A percentile compares a stretch with the other conserved stretches of the same genome.
Conservation (phyloP, 371 early-diverging fungal genomes). For the Apophysomyces trapeziformis region DNA sequence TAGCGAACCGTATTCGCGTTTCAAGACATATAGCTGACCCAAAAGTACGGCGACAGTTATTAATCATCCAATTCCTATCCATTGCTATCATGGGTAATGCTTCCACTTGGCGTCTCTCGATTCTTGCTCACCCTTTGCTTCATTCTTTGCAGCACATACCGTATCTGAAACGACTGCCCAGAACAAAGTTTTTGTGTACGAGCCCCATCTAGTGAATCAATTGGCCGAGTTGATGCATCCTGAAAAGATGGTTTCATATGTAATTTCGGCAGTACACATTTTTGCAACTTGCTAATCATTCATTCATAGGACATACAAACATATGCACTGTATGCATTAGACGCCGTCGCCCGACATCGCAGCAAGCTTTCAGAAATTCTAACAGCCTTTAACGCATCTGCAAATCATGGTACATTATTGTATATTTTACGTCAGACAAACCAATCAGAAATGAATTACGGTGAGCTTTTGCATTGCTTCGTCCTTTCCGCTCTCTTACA, state of each 20-base stretch:
- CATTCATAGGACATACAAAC: conserved; percentile 69
- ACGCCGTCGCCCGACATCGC: conserved; percentile 81
- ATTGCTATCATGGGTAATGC: conserved; percentile 72
- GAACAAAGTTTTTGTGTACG: conserved; percentile 79
- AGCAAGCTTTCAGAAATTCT: conserved; percentile 79
- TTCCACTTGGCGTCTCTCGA: not conserved
- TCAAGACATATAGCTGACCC: conserved; percentile 64
- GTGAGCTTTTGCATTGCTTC: not conserved
- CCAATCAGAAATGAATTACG: conserved; percentile 16
- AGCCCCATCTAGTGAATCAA: conserved; percentile 81
- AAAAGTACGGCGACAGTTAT: conserved; percentile 54
- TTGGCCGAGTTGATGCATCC: conserved; percentile 80
- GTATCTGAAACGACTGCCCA: conserved; percentile 73
- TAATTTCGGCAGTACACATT: conserved; percentile 17
- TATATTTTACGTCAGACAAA: conserved; percentile 76
- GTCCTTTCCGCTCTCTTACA: not conserved
- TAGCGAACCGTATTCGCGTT: conserved; percentile 81
- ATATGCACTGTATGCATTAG: conserved; percentile 79
- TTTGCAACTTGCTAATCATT: not conserved
- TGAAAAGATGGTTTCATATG: conserved; percentile 64
- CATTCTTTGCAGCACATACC: conserved; percentile 50
- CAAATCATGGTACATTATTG: conserved; percentile 92
- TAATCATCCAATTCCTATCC: conserved; percentile 79
- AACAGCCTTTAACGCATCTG: conserved; percentile 87
- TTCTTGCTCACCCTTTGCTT: not conserved